Base-by-base conservation (phyloP, 331 rosid genomes). In the Rosa hybrid region DNA sequence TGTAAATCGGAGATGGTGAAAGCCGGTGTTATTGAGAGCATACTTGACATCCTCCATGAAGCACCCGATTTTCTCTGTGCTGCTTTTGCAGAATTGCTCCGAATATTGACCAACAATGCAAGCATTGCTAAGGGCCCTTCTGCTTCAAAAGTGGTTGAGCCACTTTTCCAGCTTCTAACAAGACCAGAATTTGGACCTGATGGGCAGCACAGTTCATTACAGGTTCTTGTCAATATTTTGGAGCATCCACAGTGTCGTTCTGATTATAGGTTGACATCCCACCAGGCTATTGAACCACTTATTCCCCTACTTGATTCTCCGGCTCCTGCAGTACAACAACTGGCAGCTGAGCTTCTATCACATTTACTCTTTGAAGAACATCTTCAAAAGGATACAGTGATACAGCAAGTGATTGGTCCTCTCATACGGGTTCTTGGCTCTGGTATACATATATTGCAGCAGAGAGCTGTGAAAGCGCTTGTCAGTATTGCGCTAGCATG, bases 1-100 rank as follows among this genome's bases (percentile, higher is more conserved):
- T 93, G 99, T 82, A 96, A 96, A 86, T 78, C 90, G 92, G 99
- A 96, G 86, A 96, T 96, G 98, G 99, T 96, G 79, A 96, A 96
- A 89, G 93, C 98, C 77, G 96, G 96, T 72, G 96, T 93, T 60
- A 92, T 93, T 79, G 99, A 93, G 81, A 93, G 98, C 82, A 59
- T 88, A 77, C 98, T 96, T 45, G 90, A 93, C 75, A 86, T 91
- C 83, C 91, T 96, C 81, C 88, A 86, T 20, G 98, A 93, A 76
- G 97, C 99, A 76, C 99, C 99, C 44, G 99, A 93, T 89, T 93
- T 84, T 86, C 91, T 93, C 45, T 88, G 94, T 79, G 92, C 98
- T 4, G 93, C 94, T 67, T 90, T 91, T 85, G 86, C 99, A 12
- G 99, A 96, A 88, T 79, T 96, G 84, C 89, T 96, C 80, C 96